These are phyloP conservation scores for Atkinsonella hypoxylon DNA, from an alignment of 2,329 filamentous ascomycete species.

Conservation along the genomic window DNA sequence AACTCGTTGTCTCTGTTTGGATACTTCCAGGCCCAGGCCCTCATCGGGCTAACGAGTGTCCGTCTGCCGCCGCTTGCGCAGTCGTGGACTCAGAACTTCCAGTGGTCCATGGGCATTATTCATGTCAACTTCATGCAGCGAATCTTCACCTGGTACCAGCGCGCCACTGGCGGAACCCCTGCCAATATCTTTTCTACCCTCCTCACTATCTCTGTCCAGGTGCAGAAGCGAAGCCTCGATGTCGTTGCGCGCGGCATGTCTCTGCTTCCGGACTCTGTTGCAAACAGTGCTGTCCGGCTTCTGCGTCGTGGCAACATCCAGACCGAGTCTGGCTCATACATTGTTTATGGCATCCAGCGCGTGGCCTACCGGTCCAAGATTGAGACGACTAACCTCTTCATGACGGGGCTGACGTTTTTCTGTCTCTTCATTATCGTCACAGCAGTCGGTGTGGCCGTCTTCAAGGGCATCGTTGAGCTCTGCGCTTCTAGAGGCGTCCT, in stretches of 20 bases:
- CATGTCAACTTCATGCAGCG: constrained; percentile 68
- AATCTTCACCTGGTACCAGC: constrained; percentile 90
- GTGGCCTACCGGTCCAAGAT: constrained; percentile 78
- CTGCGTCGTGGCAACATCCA: constrained; percentile 38
- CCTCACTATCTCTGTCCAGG: constrained; percentile 64
- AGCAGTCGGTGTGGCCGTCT: constrained; percentile 57
- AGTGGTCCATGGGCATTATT: constrained; percentile 96
- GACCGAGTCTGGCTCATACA: constrained; percentile 38
- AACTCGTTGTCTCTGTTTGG: constrained; percentile 84
- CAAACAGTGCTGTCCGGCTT: constrained; percentile 16
- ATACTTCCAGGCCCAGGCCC: constrained; percentile 88
- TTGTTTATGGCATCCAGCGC: constrained; percentile 72
- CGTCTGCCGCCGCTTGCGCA: constrained; percentile 74
- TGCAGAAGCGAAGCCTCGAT: constrained; percentile 49
- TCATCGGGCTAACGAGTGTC: constrained; percentile 74
- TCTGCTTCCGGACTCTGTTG: constrained; percentile 32
- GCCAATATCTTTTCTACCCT: constrained; percentile 67
- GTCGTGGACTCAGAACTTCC: constrained; percentile 92
- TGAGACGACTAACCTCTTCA: constrained; percentile 82
- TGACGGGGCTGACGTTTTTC: constrained; percentile 84
- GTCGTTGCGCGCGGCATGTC: constrained; percentile 22
- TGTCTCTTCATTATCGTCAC: constrained; percentile 68
- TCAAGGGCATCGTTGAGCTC: constrained; percentile 71
- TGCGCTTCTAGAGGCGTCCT: constrained; percentile 64
- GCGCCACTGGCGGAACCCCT: constrained; percentile 75